A percentile compares a stretch with the other conserved stretches of the same genome.
These are phyloP conservation scores for Colletotrichum lupini DNA, from an alignment of 2,329 filamentous ascomycete genomes.

Conservation along the genomic window DNA sequence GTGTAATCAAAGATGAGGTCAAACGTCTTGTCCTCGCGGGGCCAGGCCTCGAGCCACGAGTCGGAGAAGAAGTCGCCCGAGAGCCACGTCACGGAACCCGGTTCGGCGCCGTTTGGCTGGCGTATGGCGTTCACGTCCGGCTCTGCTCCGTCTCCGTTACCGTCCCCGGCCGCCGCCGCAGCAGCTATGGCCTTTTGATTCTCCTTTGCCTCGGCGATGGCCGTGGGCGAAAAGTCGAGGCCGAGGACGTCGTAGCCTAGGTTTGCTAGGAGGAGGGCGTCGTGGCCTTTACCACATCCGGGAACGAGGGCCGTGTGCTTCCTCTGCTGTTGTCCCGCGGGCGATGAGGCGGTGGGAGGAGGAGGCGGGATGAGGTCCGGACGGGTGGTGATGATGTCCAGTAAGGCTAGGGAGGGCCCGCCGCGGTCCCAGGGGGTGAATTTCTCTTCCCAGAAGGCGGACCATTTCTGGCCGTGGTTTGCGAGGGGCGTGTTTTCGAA, in stretches of 20 bases:
- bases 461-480: conserved; percentile 55
- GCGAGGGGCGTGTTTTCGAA: conserved; percentile 48
- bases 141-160: conserved; percentile 44
- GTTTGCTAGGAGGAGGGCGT: conserved; percentile 79
- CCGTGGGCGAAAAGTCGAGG: conserved; percentile 71
- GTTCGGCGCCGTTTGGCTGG: conserved; percentile 49
- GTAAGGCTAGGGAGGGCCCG: conserved; percentile 63
- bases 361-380: conserved; percentile 53
- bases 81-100: conserved; percentile 66
- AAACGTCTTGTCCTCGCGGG: conserved; percentile 60
- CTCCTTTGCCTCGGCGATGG: conserved; percentile 57
- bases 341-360: background rate
- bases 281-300: conserved; percentile 85
- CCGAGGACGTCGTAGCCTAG: conserved; percentile 84
- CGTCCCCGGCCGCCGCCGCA: no score
- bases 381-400: conserved; percentile 60
- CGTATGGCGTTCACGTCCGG: conserved; percentile 55
- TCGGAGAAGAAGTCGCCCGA: conserved; percentile 75
- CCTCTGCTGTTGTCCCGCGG: background rate
- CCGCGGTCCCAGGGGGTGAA: conserved; percentile 68
- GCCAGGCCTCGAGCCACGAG: conserved; percentile 60
- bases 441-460: conserved; percentile 57
- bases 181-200: conserved; percentile 46
- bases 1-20: conserved; percentile 76
- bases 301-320: conserved; percentile 72